Base-by-base conservation (phyloP, 108 stramenopile species). In the Nitzschia sp. region DNA sequence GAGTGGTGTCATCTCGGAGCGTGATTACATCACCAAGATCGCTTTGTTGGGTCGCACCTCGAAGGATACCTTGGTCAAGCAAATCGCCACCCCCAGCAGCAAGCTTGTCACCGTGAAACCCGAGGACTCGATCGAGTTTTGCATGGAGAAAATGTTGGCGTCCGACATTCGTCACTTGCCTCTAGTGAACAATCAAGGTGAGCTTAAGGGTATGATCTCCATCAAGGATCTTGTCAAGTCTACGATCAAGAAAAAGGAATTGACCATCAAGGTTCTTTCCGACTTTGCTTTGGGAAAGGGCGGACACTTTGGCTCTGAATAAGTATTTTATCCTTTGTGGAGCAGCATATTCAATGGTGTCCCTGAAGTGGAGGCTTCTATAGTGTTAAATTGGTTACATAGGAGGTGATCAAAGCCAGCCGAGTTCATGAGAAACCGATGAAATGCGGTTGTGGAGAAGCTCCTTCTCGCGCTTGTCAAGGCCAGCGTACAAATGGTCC, bases 101-200 rank as follows among this genome's bases (percentile, higher is more conserved):
- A 96, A 97, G 75, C 79, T 96, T 42, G 72, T 97, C 28, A 93
- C 90, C 19, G 96, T 87, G 35, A 65, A 70, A 23, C 89, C 87
- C 23, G 77, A 76, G 28, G 95, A 95, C 65, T 77, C 94, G 9
- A 85, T 96, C 42, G 87, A 95, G 58, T 66, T 64, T 15, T 97
- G 96, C 75, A 95, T 97, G 96, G 76, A 86, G 46, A 96, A 94
- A 81, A 97, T 97, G 96, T 70, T 97, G 29, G 75, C 75, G 25
- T 81, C 82, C 35, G 95, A 90, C 46, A 94, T 97, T 73, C 90
- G 96, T 54, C 96, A 97, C 76, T 74, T 97, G 69, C 96, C 95
- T 1, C 77, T 97, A 24, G 77, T 97, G 2, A 89, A 89, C 63
- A 90, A 90, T 1, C 64, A 75, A 31, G 84, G 82, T 31, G 66